A percentile compares a stretch with the other conserved stretches of the same genome.
Evolutionary conservation across 2,329 filamentous ascomycete genomes (phyloP).

Genomic region (Monilinia polystroma): DNA sequence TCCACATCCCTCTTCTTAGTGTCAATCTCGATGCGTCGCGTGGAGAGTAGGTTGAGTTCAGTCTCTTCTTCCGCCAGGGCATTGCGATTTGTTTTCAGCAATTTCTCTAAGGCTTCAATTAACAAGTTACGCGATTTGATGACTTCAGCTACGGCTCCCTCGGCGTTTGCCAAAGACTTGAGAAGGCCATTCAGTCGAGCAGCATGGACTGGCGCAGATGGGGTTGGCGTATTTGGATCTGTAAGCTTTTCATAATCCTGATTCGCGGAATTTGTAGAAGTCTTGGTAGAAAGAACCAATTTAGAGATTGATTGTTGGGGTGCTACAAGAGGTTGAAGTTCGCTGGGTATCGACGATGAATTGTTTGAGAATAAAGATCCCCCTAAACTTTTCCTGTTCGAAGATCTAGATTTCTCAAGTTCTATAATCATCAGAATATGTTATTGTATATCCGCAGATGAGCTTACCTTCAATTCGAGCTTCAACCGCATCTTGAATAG

Average conservation of each 20-base stretch:
- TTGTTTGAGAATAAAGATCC: slow-evolving; percentile 69
- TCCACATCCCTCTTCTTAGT: slow-evolving; percentile 85
- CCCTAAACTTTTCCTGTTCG: slow-evolving; percentile 52
- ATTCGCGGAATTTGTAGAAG: slow-evolving; percentile 67
- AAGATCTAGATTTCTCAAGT: slow-evolving; percentile 59
- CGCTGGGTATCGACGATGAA: slow-evolving; percentile 63
- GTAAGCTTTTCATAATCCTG: slow-evolving; percentile 82
- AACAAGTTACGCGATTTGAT: slow-evolving; percentile 81
- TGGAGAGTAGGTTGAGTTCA: slow-evolving; percentile 60
- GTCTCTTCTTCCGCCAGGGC: slow-evolving; percentile 69
- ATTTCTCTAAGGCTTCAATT: slow-evolving; percentile 76
- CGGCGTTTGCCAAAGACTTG: slow-evolving; percentile 82
- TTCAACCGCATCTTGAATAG: slow-evolving; percentile 80
- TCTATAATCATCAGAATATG: slow-evolving; percentile 45
- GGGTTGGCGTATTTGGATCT: slow-evolving; percentile 64
- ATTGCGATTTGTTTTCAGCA: slow-evolving; percentile 71
- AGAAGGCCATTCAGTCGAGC: slow-evolving; percentile 86
- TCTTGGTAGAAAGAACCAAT: slow-evolving; percentile 65
- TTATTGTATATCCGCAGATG: not conserved
- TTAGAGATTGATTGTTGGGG: slow-evolving; percentile 74
- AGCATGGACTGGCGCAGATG: slow-evolving; percentile 86
- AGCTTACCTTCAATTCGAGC: slow-evolving; percentile 70
- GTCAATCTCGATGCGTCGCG: slow-evolving; percentile 72
- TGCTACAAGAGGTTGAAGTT: slow-evolving; percentile 73
- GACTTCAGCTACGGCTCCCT: slow-evolving; percentile 83